Evolutionary conservation across 2,329 filamentous ascomycete species (phyloP), one percentile per base, ranked within the genome.

Genomic region (Akanthomyces lecanii): DNA sequence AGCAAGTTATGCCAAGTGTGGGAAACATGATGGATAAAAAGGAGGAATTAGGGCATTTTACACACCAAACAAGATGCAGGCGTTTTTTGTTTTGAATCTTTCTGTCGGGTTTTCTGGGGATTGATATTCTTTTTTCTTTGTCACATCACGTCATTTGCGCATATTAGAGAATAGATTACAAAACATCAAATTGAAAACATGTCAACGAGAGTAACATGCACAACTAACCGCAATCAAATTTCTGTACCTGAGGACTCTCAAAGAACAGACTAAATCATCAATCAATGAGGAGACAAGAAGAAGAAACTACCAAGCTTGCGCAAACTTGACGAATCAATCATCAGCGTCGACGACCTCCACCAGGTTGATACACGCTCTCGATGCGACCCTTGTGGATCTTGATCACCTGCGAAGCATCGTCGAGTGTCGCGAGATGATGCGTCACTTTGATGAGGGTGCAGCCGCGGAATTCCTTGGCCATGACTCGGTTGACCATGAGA

Each of bases 91-190:
- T 21, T n/a, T 48, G 55, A 47, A 18, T 18, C 30, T 30, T 51
- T 12, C 40, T 42, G 36, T 33, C 14, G 8, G 8, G 12, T 48
- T 28, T 48, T 11, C 50, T 14, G 25, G 23, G 47, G 36, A 30
- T 21, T 16, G 14, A 16, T 4, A 16, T 40, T 40, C 10, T 38
- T 11, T 38, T 21, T 11, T 12, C 8, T 50, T n/a, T n/a, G 33
- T 18, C 12, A 23, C 21, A 4, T 18, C 12, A 16, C 21, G 12
- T 38, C 18, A 25, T 8, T 48, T 38, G 21, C 44, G 21, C 28
- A 14, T 58, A 25, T 48, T 38, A 58, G 50, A 59, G 56, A 59
- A 59, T 42, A 59, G 56, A 51, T 14, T 50, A 42, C 38, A 23
- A 33, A 23, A 47, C 2, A 50, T 57, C 54, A 40, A 51, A 59